phyloP scores from a whole-genome alignment of 2,329 filamentous ascomycete genomes.

The Ascochyta pisi region DNA sequence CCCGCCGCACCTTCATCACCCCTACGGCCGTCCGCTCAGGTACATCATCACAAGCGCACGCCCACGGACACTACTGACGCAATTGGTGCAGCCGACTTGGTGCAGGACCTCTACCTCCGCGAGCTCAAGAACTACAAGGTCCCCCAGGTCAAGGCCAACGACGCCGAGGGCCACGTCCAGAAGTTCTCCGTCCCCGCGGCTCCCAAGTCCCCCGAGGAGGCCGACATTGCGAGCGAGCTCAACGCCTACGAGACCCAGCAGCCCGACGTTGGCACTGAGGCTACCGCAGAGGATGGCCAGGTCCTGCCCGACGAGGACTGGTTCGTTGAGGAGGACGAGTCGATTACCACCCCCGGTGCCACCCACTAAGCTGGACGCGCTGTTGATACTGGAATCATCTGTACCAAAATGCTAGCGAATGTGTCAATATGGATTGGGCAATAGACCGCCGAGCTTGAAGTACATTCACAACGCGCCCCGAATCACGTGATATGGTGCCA shows the following conservation, averaged over 20 bases:
- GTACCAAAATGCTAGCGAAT: conserved; percentile 47
- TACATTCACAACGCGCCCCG: neutral
- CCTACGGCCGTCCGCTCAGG: conserved; percentile 67
- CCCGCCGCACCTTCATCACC: conserved; percentile 69
- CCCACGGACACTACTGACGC: conserved; percentile 34
- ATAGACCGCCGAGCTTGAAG: conserved; percentile 26
- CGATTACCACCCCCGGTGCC: conserved; percentile 50
- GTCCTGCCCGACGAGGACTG: conserved; percentile 72
- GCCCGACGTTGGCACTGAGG: conserved; percentile 83
- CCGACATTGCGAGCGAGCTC: conserved; percentile 88
- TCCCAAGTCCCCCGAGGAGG: conserved; percentile 89
- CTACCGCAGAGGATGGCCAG: conserved; percentile 64
- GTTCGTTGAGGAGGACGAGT: conserved; percentile 78
- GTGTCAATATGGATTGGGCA: conserved; percentile 44
- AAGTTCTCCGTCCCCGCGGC: conserved; percentile 82
- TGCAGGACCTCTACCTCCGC: conserved; percentile 96
- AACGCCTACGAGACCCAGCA: conserved; percentile 93
- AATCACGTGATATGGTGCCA: conserved; percentile 31
- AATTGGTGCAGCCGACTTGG: conserved; percentile 78
- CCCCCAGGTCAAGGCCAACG: conserved; percentile 79
- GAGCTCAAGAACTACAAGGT: conserved; percentile 97
- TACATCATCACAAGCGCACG: conserved; percentile 52
- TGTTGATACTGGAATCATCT: conserved; percentile 25
- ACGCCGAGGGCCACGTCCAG: conserved; percentile 89
- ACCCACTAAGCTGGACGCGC: conserved; percentile 35